Evolutionary conservation across 2,329 filamentous ascomycete species (phyloP), one percentile per base, ranked within the genome.

Genomic region (Phoma sp.): DNA sequence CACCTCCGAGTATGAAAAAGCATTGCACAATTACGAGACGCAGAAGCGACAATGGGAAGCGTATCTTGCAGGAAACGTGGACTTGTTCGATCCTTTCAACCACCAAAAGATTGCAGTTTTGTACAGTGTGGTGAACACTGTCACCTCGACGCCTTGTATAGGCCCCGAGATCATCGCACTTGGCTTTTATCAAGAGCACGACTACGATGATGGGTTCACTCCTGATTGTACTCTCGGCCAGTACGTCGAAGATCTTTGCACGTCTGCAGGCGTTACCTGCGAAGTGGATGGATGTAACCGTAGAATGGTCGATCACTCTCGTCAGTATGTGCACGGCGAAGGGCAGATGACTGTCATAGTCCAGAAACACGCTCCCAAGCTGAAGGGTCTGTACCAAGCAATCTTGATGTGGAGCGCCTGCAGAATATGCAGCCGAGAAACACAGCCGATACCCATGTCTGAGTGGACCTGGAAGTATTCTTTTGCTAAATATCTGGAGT

Each of bases 381-480:
- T 89, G 57, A 82, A 84, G 56, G 83, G 86, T 1, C 76, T 87
- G 75, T 83, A 85, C 71, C 86, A 90, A 60, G 89, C 88, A 2
- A 96, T 99, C 51, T 84, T 93, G 52, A 97, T 99, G 91, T 99
- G 96, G 96, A 98, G 91, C 62, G 91, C 89, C 65, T 99, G 95
- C 79, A 95, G 96, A 66, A 82, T 90, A 27, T 99, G 96, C 74
- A 88, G 90, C 47, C 91, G 91, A 62, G 93, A 98, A 71, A 96
- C 93, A 0, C 90, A 91, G 35, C 87, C 93, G 42, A 89, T 90
- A 62, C 87, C 89, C 29, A 97, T 99, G 91, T 97, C 93, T 0
- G 87, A 92, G 52, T 92, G 87, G 66, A 96, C 93, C 0, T 99
- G 92, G 90, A 97, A 96, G 72, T 99, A 99, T 73, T 99, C 95